These are phyloP conservation scores for Phoma sp. DNA, from an alignment of 2,329 filamentous ascomycete species.

Conservation along the genomic window DNA sequence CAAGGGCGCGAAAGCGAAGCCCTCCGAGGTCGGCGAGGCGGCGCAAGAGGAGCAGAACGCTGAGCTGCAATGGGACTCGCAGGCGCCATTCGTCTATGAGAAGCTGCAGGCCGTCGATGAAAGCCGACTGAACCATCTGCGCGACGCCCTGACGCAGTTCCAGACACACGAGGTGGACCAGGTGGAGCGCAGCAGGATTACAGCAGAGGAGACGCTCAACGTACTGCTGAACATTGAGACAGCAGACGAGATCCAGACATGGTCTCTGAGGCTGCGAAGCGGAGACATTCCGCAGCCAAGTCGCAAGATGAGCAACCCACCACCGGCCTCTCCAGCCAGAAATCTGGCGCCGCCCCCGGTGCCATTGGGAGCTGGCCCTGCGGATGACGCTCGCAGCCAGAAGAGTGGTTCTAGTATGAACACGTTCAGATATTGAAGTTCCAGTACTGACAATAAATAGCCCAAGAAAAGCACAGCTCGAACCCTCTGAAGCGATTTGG, in stretches of 20 bases:
- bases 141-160: conserved; percentile 89
- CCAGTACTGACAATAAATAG: conserved; percentile 27
- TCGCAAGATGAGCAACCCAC: conserved; percentile 43
- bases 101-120: conserved; percentile 91
- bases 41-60: conserved; percentile 77
- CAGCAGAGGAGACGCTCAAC: conserved; percentile 81
- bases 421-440: too few species aligned
- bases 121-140: conserved; percentile 84
- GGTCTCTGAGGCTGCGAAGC: conserved; percentile 58
- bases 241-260: conserved; percentile 82
- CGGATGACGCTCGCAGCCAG: conserved; percentile 64
- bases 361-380: conserved; percentile 42
- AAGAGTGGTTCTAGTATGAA: conserved; percentile 50
- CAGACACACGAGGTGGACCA: conserved; percentile 92
- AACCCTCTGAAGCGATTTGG: conserved; percentile 51
- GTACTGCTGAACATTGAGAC: conserved; percentile 86
- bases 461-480: conserved; percentile 47
- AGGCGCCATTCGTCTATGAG: conserved; percentile 94
- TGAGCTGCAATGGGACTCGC: conserved; percentile 88
- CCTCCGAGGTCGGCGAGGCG: conserved; percentile 79
- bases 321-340: conserved; percentile 38
- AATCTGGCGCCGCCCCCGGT: conserved; percentile 45
- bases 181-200: conserved; percentile 75
- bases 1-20: conserved; percentile 78
- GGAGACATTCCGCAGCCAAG: conserved; percentile 44